phyloP scores from a whole-genome alignment of 2,329 filamentous ascomycete species.

The Lizonia empirigonia region DNA sequence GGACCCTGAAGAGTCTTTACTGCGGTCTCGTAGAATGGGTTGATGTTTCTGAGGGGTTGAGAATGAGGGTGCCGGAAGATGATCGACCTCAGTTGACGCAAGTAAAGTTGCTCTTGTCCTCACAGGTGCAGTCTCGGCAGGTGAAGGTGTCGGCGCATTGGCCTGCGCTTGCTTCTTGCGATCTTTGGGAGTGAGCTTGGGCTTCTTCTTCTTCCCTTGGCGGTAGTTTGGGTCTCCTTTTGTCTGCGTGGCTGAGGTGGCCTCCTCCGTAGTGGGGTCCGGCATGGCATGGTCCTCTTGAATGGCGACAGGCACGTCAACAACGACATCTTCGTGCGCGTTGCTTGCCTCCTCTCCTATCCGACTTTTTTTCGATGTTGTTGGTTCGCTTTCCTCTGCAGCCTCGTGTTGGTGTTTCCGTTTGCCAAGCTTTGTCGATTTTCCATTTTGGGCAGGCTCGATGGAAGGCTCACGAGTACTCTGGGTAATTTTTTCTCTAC shows the following conservation, averaged over 20 bases:
- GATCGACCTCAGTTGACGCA: constrained; percentile 38
- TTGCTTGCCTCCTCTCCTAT: neutral
- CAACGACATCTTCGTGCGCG: neutral
- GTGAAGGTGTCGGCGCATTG: constrained; percentile 30
- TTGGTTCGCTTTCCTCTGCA: constrained; percentile 32
- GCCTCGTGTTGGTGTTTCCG: constrained; percentile 40
- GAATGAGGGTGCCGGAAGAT: constrained; percentile 13
- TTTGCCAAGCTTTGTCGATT: constrained; percentile 45
- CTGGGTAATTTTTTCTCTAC: constrained; percentile 11
- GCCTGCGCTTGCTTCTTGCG: constrained; percentile 10
- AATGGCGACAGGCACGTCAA: neutral
- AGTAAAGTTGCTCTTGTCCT: constrained; percentile 32
- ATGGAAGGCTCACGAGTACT: constrained; percentile 17
- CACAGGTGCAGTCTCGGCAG: constrained; percentile 17
- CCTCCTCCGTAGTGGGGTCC: constrained; percentile 10
- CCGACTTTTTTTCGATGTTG: constrained; percentile 25
- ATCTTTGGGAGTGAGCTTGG: constrained; percentile 11
- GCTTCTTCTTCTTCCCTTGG: constrained; percentile 24
- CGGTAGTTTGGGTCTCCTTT: constrained; percentile 47
- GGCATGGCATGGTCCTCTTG: constrained; percentile 16
- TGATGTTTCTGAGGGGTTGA: constrained; percentile 28
- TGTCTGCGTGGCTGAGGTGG: constrained; percentile 16
- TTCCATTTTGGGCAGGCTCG: constrained; percentile 31
- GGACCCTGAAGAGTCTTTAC: constrained; percentile 30
- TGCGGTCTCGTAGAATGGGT: constrained; percentile 17